phyloP scores from a whole-genome alignment of 2,329 filamentous ascomycete genomes.

The Tolypocladium album region DNA sequence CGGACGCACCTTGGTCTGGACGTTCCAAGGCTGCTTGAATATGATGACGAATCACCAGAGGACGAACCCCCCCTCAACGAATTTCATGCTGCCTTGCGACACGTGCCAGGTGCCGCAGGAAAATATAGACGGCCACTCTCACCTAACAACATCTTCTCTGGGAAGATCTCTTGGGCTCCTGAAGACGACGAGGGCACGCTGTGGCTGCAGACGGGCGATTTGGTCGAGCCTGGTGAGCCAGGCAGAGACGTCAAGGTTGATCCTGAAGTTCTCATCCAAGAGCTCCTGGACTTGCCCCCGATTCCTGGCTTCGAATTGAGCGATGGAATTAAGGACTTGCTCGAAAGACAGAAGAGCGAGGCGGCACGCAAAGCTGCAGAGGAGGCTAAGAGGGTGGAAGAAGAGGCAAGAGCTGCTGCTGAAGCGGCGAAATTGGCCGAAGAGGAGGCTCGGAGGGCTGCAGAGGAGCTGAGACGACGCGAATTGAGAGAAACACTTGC shows the following conservation, averaged over 20 bases:
- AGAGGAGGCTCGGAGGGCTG: constrained; percentile 5
- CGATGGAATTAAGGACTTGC: constrained; percentile 12
- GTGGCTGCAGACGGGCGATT: background rate
- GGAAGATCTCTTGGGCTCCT: background rate
- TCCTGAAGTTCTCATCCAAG: constrained; percentile 11
- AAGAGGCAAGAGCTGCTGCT: constrained; percentile 14
- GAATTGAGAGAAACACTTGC: constrained; percentile 18
- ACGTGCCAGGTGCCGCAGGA: background rate
- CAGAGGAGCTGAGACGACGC: constrained; percentile 12
- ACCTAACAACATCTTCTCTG: background rate
- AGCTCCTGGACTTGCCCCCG: constrained; percentile 15
- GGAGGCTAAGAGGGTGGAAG: constrained; percentile 12
- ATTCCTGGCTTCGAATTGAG: constrained; percentile 14
- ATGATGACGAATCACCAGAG: background rate
- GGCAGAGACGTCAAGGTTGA: background rate
- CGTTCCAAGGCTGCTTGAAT: constrained; percentile 7
- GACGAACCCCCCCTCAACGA: background rate
- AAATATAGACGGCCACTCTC: background rate
- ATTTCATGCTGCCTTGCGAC: background rate
- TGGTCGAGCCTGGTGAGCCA: background rate
- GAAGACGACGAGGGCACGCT: background rate
- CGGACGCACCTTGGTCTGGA: constrained; percentile 15
- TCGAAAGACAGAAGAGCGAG: constrained; percentile 4
- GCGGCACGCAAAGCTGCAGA: constrained; percentile 12
- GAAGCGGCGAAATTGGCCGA: constrained; percentile 9